These are phyloP conservation scores for Beverwykella pulmonaria DNA, from an alignment of 495 filamentous ascomycete genomes.

Conservation along the genomic window DNA sequence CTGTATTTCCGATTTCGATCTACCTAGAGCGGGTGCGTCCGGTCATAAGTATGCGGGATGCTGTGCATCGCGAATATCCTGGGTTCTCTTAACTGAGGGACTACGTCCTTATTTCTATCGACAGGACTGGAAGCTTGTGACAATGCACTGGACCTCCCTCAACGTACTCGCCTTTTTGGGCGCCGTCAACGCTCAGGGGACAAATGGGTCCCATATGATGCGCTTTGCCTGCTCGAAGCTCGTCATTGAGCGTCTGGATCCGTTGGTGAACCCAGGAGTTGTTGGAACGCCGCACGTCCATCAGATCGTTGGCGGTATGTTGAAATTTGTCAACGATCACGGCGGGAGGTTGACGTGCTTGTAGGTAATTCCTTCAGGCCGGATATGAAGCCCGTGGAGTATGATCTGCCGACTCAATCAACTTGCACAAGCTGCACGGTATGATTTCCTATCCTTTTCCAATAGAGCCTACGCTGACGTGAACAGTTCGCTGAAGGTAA, in stretches of 20 bases:
- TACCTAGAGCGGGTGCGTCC: background rate
- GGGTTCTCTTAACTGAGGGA: no score
- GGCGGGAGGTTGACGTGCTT: no score
- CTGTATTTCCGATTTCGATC: background rate
- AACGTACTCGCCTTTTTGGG: slow-evolving; percentile 9
- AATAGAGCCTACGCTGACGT: background rate
- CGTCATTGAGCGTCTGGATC: slow-evolving; percentile 28
- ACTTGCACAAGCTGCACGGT: slow-evolving; percentile 34
- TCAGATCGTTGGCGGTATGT: slow-evolving; percentile 33
- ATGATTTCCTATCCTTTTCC: background rate
- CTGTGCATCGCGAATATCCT: background rate
- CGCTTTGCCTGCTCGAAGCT: slow-evolving; percentile 30
- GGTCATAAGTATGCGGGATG: background rate
- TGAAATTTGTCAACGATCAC: no score
- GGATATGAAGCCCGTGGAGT: slow-evolving; percentile 27
- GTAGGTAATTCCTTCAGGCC: slow-evolving; percentile 25
- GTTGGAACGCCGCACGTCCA: slow-evolving; percentile 26
- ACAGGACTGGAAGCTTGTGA: no score
- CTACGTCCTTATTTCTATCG: no score
- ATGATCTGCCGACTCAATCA: slow-evolving; percentile 13
- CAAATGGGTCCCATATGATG: slow-evolving; percentile 32
- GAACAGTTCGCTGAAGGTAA: background rate
- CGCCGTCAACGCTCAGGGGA: slow-evolving; percentile 3
- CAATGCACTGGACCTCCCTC: background rate
- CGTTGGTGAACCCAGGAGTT: slow-evolving; percentile 20